Evolutionary conservation across 108 stramenopile species (phyloP).

Genomic region (Cyclotella choctawhatcheeana): DNA sequence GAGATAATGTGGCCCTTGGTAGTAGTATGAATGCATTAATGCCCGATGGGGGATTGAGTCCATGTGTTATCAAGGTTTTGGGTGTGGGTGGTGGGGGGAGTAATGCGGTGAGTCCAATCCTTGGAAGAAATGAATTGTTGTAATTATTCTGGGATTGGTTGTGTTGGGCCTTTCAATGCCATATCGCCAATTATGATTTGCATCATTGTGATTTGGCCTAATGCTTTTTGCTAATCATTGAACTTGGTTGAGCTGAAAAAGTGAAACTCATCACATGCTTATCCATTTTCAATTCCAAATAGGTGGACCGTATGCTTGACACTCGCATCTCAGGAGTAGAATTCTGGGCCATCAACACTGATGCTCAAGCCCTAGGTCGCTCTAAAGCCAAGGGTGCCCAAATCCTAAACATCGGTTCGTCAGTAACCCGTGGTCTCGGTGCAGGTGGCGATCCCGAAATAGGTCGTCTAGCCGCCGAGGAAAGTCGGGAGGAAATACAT

Average conservation of each 20-base stretch:
- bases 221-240: too few species aligned
- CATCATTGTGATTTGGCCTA: too few species aligned
- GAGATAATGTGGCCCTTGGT: slow-evolving; percentile 6
- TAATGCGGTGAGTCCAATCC: slow-evolving; percentile 49
- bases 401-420: slow-evolving; percentile 81
- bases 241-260: slow-evolving; percentile 1
- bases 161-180: not conserved
- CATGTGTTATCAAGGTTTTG: slow-evolving; percentile 76
- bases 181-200: not conserved
- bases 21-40: slow-evolving; percentile 50
- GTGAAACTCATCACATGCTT: not conserved
- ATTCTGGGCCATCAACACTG: slow-evolving; percentile 93
- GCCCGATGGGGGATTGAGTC: slow-evolving; percentile 75
- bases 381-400: slow-evolving; percentile 64
- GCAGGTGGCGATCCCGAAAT: slow-evolving; percentile 91
- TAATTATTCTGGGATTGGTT: slow-evolving; percentile 11
- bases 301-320: slow-evolving; percentile 89
- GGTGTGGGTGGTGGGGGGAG: slow-evolving; percentile 91
- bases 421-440: slow-evolving; percentile 89
- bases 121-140: not conserved
- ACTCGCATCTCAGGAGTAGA: slow-evolving; percentile 85
- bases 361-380: slow-evolving; percentile 82
- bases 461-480: slow-evolving; percentile 84
- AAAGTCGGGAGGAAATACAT: slow-evolving; percentile 71
- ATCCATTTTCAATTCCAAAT: not conserved